Percentiles rank a stretch among this genome's conserved stretches.
phyloP scores from a whole-genome alignment of 192 early-diverging fungal genomes.

The Rhizoclosmatium globosum region DNA sequence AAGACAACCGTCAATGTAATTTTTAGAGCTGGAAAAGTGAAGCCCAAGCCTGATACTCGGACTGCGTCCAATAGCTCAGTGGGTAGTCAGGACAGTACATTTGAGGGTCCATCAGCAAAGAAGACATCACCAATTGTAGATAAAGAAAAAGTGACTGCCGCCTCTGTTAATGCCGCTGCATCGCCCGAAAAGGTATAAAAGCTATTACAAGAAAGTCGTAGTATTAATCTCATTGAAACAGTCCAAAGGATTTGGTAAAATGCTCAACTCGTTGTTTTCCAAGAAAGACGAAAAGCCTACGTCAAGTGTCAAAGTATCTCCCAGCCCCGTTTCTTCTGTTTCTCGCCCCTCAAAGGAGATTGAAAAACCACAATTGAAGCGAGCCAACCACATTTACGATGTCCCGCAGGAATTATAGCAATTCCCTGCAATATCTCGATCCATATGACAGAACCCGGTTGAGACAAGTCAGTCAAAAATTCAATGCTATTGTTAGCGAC shows the following conservation, averaged over 20 bases:
- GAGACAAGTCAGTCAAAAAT: constrained; percentile 41
- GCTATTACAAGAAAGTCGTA: background rate
- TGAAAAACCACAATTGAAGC: background rate
- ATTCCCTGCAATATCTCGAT: constrained; percentile 36
- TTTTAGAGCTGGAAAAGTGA: background rate
- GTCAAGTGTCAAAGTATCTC: background rate
- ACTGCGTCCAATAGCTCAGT: background rate
- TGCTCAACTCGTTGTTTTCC: constrained; percentile 35
- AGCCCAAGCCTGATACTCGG: background rate
- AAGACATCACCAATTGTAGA: background rate
- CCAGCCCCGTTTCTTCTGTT: background rate
- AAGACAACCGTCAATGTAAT: constrained; percentile 16
- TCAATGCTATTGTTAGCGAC: constrained; percentile 45
- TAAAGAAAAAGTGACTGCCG: background rate
- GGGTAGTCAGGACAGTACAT: background rate
- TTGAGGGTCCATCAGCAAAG: background rate
- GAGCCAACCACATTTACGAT: constrained; percentile 40
- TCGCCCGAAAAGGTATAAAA: background rate
- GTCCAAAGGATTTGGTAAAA: constrained; percentile 32
- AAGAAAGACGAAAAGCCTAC: constrained; percentile 29
- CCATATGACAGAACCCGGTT: constrained; percentile 41
- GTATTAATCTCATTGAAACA: background rate
- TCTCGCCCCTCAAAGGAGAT: constrained; percentile 10
- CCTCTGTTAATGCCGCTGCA: background rate
- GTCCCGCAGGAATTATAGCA: constrained; percentile 36